phyloP scores from a whole-genome alignment of 768 basidiomycete genomes.

The Pleurotus tuoliensis region DNA sequence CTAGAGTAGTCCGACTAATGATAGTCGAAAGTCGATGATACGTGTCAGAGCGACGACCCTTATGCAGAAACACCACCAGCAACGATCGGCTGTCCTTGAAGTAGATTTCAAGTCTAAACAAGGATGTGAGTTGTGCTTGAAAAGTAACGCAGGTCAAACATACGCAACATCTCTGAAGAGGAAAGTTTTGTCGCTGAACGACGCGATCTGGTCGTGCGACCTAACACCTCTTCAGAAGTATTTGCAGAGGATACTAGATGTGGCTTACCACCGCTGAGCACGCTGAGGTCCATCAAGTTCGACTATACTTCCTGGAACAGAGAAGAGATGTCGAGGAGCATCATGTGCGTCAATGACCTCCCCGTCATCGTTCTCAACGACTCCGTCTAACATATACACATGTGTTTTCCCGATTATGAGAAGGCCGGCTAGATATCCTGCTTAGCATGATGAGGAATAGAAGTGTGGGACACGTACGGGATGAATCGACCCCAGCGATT shows the following conservation, averaged over 20 bases:
- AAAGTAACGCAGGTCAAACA: slow-evolving; percentile 22
- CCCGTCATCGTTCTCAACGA: slow-evolving; percentile 82
- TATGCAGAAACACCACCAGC: slow-evolving; percentile 76
- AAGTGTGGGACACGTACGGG: slow-evolving; percentile 51
- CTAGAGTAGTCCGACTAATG: slow-evolving; percentile 36
- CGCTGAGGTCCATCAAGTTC: slow-evolving; percentile 77
- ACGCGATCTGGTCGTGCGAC: slow-evolving; percentile 75
- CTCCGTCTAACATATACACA: slow-evolving; percentile 86
- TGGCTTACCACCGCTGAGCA: slow-evolving; percentile 74
- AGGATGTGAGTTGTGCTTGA: not conserved
- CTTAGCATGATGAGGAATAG: not conserved
- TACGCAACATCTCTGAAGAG: slow-evolving; percentile 90
- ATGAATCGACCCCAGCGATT: slow-evolving; percentile 88
- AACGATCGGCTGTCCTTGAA: slow-evolving; percentile 90
- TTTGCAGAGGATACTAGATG: too few species aligned
- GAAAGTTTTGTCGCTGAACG: slow-evolving; percentile 78
- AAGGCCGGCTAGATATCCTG: slow-evolving; percentile 61
- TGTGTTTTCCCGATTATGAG: slow-evolving; percentile 84
- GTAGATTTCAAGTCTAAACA: slow-evolving; percentile 77
- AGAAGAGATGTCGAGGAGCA: slow-evolving; percentile 76
- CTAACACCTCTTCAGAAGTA: slow-evolving; percentile 29
- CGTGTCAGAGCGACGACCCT: slow-evolving; percentile 57
- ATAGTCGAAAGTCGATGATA: slow-evolving; percentile 50
- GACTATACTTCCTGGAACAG: slow-evolving; percentile 80
- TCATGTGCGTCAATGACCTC: slow-evolving; percentile 87